Evolutionary conservation across 768 basidiomycete genomes (phyloP).

Genomic region (Rubroboletus pulcherrimus): DNA sequence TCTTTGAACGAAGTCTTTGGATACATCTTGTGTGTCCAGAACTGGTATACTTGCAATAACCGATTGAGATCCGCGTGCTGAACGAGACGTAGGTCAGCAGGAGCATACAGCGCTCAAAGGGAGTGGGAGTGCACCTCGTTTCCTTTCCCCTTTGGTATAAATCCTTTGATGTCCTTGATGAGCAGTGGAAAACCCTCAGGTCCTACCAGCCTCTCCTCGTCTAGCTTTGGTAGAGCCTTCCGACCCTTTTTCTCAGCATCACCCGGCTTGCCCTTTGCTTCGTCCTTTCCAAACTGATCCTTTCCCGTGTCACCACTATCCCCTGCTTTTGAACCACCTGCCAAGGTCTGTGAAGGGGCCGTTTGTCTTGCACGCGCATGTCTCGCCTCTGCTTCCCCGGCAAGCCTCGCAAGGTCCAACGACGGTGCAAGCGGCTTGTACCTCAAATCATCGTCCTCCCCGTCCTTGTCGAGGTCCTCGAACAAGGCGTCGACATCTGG

Average conservation of each 20-base stretch:
- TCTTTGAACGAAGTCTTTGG: slow-evolving; percentile 87
- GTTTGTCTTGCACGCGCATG: slow-evolving; percentile 30
- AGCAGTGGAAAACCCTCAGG: slow-evolving; percentile 77
- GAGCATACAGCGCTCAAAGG: not conserved
- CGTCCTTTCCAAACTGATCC: slow-evolving; percentile 6
- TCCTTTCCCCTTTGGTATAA: slow-evolving; percentile 85
- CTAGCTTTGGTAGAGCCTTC: slow-evolving; percentile 51
- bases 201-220: slow-evolving; percentile 72
- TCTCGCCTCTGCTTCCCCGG: slow-evolving; percentile 52
- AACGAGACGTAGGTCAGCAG: not conserved
- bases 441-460: slow-evolving; percentile 40
- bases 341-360: slow-evolving; percentile 43
- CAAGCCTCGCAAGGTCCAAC: slow-evolving; percentile 51
- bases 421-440: slow-evolving; percentile 47
- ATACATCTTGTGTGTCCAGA: slow-evolving; percentile 92
- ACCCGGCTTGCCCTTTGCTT: slow-evolving; percentile 7
- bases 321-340: slow-evolving; percentile 42
- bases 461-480: slow-evolving; percentile 47
- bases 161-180: slow-evolving; percentile 69
- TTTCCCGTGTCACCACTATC: slow-evolving; percentile 15
- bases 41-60: slow-evolving; percentile 81
- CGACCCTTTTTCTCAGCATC: slow-evolving; percentile 30
- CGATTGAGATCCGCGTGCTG: slow-evolving; percentile 80
- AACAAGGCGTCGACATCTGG: slow-evolving; percentile 42
- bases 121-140: slow-evolving; percentile 61